Percentiles rank a stretch among this genome's conserved stretches.
These are phyloP conservation scores for Conoideocrella luteorostrata DNA, from an alignment of 2,329 filamentous ascomycete genomes.

Conservation along the genomic window DNA sequence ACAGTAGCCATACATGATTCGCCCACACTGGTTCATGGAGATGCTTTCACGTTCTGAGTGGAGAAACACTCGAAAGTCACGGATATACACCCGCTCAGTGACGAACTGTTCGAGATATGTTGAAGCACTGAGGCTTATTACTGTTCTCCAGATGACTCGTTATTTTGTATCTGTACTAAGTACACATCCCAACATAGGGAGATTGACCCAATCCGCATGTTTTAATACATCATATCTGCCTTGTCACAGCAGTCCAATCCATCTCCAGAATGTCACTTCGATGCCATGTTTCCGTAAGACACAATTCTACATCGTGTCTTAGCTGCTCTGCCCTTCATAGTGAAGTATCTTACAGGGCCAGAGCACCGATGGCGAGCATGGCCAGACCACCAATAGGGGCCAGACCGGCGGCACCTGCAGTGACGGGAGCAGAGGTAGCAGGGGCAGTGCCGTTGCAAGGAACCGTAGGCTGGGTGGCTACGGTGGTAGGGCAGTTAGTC, in stretches of 20 bases:
- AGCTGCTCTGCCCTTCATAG: neutral
- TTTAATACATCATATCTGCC: no score
- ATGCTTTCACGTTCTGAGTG: no score
- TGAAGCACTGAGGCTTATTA: constrained; percentile 10
- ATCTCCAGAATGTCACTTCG: no score
- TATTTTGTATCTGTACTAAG: constrained; percentile 11
- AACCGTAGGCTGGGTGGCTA: constrained; percentile 8
- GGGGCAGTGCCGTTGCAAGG: constrained; percentile 13
- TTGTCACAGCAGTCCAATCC: no score
- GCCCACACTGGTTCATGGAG: no score
- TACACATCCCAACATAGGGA: constrained; percentile 8
- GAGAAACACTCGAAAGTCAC: no score
- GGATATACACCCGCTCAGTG: no score
- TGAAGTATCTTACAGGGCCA: constrained; percentile 28
- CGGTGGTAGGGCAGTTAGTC: constrained; percentile 9
- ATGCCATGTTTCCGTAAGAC: no score
- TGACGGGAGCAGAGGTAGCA: constrained; percentile 12
- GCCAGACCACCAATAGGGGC: constrained; percentile 26
- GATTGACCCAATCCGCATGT: constrained; percentile 8
- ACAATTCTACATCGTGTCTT: no score
- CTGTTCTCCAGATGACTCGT: constrained; percentile 17
- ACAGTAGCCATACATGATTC: no score
- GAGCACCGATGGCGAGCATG: constrained; percentile 24
- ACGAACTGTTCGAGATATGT: no score
- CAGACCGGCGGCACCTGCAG: constrained; percentile 24